Base-by-base conservation (phyloP, 495 filamentous ascomycete species). In the Mytilinidion resinicola region DNA sequence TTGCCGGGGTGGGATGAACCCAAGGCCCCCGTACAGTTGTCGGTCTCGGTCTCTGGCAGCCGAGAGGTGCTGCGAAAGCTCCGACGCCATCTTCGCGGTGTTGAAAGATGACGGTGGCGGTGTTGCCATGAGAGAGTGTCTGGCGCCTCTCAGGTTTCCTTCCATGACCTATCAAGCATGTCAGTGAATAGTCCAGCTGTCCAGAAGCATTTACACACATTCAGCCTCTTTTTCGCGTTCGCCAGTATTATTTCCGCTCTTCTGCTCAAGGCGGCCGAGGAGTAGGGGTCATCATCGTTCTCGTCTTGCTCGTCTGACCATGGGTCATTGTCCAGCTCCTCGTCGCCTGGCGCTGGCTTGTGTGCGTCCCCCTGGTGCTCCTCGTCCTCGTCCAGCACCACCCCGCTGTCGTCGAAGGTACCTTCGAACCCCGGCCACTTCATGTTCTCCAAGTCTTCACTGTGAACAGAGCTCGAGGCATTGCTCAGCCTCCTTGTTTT, bases 241-340 rank as follows among this genome's bases (percentile, higher is more conserved):
- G 89, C 88, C 43, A 96, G 76, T 68, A 96, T 96, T 57, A 88
- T 76, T 69, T 96, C 91, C 10, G 91, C 91, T 65, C 89, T 79
- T 58, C 84, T 85, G 67, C 88, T 93, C 68, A 96, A 69, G 7
- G 88, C 84, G 11, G 80, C 83, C 46, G 85, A 86, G 25, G 89
- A 87, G 62, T 84, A 81, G 48, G 82, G 78, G 39, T 77, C 77
- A 39, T 71, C 76, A 57, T 72, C 64, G 10, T 53, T 52, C 47
- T 69, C 66, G 51, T 36, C 51, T 9, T 56, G 53, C 44, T 59
- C 50, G 51, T 63, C 38, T 44, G 49, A 2, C 66, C 64, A 58
- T 65, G 70, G 25, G 66, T 68, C 66, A 12, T 60, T 67, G 25
- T 62, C 57, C 11, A 55, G 63, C 3, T 70, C 60, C 10, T 71